Conservation (phyloP, 176 grass and related monocot genomes). For the Triticum dicoccoides region DNA sequence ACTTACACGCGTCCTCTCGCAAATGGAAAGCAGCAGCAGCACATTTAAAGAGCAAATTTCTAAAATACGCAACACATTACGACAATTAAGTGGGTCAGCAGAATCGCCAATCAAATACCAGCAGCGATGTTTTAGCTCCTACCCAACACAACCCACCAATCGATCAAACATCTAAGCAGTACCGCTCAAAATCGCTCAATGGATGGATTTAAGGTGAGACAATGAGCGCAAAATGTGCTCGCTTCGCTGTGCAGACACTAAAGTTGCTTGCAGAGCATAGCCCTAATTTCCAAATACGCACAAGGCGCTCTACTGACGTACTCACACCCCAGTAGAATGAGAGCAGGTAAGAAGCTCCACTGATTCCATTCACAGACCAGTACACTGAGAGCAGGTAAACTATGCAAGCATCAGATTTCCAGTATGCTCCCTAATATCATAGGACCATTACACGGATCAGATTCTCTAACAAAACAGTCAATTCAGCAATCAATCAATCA, state of each 20-base stretch:
- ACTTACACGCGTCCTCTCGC: not conserved
- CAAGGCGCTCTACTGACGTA: not conserved
- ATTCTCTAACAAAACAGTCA: conserved; percentile 22
- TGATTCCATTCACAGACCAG: not conserved
- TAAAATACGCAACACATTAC: not conserved
- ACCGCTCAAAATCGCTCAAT: not conserved
- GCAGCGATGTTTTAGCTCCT: not conserved
- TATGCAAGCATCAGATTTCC: not conserved
- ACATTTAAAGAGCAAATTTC: not conserved
- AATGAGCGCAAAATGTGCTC: conserved; percentile 25
- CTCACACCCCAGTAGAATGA: not conserved
- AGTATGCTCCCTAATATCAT: not conserved
- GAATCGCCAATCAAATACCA: not conserved
- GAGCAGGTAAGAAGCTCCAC: not conserved
- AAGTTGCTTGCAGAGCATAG: not conserved
- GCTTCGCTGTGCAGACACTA: conserved; percentile 33
- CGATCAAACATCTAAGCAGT: not conserved
- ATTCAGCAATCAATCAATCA: conserved; percentile 18
- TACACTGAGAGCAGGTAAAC: not conserved
- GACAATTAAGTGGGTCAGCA: not conserved
- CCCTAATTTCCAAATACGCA: not conserved
- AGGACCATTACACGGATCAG: not conserved
- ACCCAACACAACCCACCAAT: conserved; percentile 18
- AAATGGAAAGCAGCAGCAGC: not conserved
- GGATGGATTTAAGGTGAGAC: not conserved